Evolutionary conservation across 2,329 filamentous ascomycete species (phyloP).

Genomic region (Arthrobotrys iridis): DNA sequence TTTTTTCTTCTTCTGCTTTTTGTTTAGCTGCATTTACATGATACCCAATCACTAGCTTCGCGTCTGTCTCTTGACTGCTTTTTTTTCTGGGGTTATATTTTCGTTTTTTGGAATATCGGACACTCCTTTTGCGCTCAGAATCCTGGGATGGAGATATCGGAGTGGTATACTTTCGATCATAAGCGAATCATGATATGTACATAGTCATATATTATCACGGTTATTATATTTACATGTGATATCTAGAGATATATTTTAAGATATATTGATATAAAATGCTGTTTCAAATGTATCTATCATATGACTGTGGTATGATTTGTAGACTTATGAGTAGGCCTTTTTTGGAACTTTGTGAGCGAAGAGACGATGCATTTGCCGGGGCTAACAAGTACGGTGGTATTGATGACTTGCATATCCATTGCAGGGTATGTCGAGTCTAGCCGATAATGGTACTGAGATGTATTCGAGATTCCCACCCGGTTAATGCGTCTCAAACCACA

Average conservation of each 20-base stretch:
- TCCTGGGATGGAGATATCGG: slow-evolving; percentile 3
- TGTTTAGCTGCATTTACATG: not conserved
- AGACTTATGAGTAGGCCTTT: not conserved
- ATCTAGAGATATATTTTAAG: not conserved
- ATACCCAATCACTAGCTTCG: slow-evolving; percentile 7
- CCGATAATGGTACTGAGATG: too few relatives aligned
- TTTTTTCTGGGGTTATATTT: not conserved
- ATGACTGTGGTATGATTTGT: not conserved
- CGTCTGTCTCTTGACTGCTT: not conserved
- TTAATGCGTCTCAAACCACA: too few relatives aligned
- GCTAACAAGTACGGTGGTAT: too few relatives aligned
- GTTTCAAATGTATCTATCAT: not conserved
- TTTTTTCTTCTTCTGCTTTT: not conserved
- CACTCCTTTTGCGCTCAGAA: slow-evolving; percentile 14
- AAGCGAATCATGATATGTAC: not conserved
- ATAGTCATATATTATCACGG: too few relatives aligned
- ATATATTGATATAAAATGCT: not conserved
- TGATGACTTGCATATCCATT: too few relatives aligned
- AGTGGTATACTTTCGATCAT: not conserved
- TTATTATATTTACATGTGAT: too few relatives aligned
- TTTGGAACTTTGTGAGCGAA: not conserved
- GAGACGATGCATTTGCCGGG: not conserved
- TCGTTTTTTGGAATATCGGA: too few relatives aligned
- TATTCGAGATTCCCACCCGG: too few relatives aligned
- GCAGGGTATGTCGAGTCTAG: too few relatives aligned